phyloP scores from a whole-genome alignment of 805 yeast species.

The Starmera amethionina region DNA sequence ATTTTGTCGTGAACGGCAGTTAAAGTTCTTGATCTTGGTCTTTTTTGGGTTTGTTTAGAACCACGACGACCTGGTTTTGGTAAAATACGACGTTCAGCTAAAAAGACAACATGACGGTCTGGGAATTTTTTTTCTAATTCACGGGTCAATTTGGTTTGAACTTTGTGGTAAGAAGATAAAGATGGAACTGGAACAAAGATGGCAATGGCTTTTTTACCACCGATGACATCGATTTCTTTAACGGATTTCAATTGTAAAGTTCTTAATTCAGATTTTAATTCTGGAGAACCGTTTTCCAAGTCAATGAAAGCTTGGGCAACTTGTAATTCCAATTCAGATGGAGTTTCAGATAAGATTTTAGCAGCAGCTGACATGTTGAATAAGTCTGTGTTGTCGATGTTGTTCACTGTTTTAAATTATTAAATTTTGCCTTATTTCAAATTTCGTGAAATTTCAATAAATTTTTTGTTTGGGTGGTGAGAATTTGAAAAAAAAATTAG shows the following conservation, averaged over 20 bases:
- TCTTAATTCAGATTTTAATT: conserved; percentile 96
- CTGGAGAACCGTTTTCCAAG: conserved; percentile 89
- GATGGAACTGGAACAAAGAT: conserved; percentile 97
- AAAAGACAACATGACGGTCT: conserved; percentile 98
- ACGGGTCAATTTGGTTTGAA: conserved; percentile 95
- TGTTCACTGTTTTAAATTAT: too few relatives aligned
- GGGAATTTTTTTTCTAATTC: conserved; percentile 99
- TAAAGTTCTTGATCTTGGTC: conserved; percentile 99
- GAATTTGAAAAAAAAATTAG: too few relatives aligned
- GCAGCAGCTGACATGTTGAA: conserved; percentile 87
- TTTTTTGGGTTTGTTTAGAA: conserved; percentile 90
- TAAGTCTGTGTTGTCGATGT: background rate
- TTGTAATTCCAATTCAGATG: conserved; percentile 98
- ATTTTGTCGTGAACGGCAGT: conserved; percentile 97
- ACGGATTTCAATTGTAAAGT: conserved; percentile 97
- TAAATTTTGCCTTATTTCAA: too few relatives aligned
- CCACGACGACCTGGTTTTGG: conserved; percentile 94
- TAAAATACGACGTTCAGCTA: conserved; percentile 98
- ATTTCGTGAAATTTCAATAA: too few relatives aligned
- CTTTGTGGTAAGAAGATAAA: conserved; percentile 88
- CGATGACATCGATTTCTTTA: conserved; percentile 93
- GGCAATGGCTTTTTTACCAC: conserved; percentile 98
- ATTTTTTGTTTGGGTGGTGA: too few relatives aligned
- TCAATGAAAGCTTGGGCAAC: conserved; percentile 98
- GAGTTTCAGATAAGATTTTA: conserved; percentile 90